Evolutionary conservation across 441 rosid genomes (phyloP).

Genomic region (Corymbia citriodora): DNA sequence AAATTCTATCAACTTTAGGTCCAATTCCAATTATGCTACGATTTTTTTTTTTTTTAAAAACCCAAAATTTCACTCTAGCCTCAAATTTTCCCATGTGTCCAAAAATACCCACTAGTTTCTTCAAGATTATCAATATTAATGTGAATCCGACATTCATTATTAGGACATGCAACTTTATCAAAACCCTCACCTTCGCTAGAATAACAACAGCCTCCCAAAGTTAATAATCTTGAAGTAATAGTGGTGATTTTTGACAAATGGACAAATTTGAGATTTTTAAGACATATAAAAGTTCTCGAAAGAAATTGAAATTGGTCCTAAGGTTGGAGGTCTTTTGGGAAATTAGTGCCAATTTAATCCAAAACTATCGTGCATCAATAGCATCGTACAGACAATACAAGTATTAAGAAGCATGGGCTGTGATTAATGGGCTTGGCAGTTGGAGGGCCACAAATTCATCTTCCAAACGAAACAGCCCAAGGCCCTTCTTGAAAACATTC

Average conservation of each 20-base stretch:
- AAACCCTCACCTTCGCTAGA: neutral
- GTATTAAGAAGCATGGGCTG: neutral
- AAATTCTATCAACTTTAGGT: neutral
- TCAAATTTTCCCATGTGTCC: fast-evolving
- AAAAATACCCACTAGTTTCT: neutral
- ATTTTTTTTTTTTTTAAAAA: too few relatives aligned
- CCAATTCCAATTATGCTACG: too few relatives aligned
- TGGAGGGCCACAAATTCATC: neutral
- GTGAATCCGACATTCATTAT: neutral
- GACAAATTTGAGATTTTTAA: neutral
- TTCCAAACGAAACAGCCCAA: neutral
- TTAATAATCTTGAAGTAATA: neutral
- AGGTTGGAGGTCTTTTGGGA: neutral
- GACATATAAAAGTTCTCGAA: neutral
- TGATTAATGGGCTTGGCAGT: neutral
- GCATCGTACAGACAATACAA: neutral
- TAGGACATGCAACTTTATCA: neutral
- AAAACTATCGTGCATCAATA: neutral
- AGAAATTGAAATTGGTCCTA: neutral
- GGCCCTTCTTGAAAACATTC: neutral
- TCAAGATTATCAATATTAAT: neutral
- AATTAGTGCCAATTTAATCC: neutral
- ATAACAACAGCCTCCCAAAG: neutral
- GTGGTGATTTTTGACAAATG: neutral
- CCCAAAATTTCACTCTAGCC: neutral